Conservation (phyloP, 805 yeast species). For the Danielia oregonensis region DNA sequence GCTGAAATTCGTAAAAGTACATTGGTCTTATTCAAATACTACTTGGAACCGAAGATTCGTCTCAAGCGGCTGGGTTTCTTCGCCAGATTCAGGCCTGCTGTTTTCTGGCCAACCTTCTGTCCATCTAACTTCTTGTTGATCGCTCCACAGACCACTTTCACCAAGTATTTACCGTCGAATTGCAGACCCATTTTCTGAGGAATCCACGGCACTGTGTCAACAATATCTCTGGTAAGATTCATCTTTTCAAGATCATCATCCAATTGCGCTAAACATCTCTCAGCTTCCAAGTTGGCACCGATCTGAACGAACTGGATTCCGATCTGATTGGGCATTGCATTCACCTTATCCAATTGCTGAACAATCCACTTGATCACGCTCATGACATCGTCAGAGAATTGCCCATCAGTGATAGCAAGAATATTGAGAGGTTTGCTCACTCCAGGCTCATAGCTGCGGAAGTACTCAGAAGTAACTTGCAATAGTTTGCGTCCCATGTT, state of each 20-base stretch:
- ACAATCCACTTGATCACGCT: slow-evolving; percentile 14
- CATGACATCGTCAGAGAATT: slow-evolving; percentile 13
- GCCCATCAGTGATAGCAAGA: slow-evolving; percentile 15
- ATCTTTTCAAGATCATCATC: slow-evolving; percentile 5
- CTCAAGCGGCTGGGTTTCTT: neutral
- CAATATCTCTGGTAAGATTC: slow-evolving; percentile 6
- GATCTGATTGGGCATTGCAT: slow-evolving; percentile 11
- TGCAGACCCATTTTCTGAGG: slow-evolving; percentile 6
- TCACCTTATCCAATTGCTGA: slow-evolving; percentile 7
- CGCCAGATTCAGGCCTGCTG: neutral
- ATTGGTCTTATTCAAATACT: too few relatives aligned
- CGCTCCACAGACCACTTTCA: slow-evolving; percentile 15
- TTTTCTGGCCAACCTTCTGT: slow-evolving; percentile 3
- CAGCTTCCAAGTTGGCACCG: slow-evolving; percentile 13
- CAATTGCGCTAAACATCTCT: slow-evolving; percentile 7
- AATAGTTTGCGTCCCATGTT: slow-evolving; percentile 14
- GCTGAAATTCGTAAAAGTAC: too few relatives aligned
- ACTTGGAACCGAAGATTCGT: neutral
- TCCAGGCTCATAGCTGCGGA: slow-evolving; percentile 8
- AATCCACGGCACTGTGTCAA: slow-evolving; percentile 16
- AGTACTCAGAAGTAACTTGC: slow-evolving; percentile 8
- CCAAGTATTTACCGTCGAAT: slow-evolving; percentile 12
- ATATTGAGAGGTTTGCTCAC: slow-evolving; percentile 12
- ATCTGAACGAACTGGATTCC: slow-evolving; percentile 15
- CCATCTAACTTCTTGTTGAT: slow-evolving; percentile 12